A percentile compares a stretch with the other conserved stretches of the same genome.
Evolutionary conservation across 257 asterid genomes (phyloP).

Genomic region (Nicotiana paniculata): DNA sequence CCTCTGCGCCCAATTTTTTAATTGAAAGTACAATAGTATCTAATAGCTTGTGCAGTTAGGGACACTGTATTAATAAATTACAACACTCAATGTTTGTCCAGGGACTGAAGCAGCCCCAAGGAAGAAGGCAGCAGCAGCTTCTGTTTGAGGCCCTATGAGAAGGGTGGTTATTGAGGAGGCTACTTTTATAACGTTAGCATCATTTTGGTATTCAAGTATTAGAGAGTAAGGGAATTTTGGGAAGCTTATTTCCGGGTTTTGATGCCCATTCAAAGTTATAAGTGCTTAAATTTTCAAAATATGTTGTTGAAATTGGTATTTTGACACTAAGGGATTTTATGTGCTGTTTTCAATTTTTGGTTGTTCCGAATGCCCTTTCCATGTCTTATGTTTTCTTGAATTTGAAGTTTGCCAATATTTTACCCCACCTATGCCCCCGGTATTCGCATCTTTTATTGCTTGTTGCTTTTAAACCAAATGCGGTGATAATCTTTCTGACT

Average conservation of each 20-base stretch:
- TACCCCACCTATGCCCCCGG: background rate
- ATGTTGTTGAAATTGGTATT: constrained; percentile 22
- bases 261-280: constrained; percentile 14
- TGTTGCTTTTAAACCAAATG: background rate
- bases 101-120: constrained; percentile 95
- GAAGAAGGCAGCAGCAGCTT: constrained; percentile 66
- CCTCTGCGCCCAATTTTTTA: too few species aligned
- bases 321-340: constrained; percentile 9
- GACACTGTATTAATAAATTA: background rate
- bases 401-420: background rate
- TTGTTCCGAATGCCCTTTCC: background rate
- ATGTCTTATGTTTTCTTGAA: background rate
- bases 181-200: background rate
- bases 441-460: background rate
- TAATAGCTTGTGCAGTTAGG: background rate
- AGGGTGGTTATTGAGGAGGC: constrained; percentile 8
- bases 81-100: constrained; percentile 11
- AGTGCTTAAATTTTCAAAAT: constrained; percentile 13
- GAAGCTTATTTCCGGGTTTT: background rate
- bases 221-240: too few species aligned
- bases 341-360: background rate
- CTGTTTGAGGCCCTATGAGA: constrained; percentile 28
- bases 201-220: background rate
- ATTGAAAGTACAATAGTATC: background rate
- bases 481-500: background rate